Base-by-base conservation (phyloP, 768 basidiomycete genomes). In the Clavulina sp. region DNA sequence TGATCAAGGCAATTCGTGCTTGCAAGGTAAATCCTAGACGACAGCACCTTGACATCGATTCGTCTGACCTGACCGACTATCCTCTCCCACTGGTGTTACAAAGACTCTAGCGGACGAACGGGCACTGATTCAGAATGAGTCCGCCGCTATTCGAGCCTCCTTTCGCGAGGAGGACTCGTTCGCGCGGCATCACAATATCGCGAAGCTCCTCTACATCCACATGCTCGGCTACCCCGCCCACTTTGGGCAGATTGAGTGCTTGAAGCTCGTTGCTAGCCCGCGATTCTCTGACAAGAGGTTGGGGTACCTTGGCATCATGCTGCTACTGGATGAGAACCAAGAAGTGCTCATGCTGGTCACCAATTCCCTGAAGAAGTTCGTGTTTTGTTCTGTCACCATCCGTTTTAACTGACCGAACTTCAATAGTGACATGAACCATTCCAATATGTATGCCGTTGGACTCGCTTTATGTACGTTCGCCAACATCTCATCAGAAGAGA, bases 221-320 rank as follows among this genome's bases (percentile, higher is more conserved):
- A 96, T 99, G 91, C 80, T 95, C 34, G 95, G 95, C 52, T 96
- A 92, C 41, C 88, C 91, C 5, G 95, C 95, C 29, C 95, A 99
- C 65, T 99, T 96, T 63, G 95, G 93, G 50, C 95, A 99, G 72
- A 96, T 99, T 64, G 89, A 93, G 70, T 92, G 89, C 66, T 70
- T 91, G 59, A 91, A 89, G 64, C 79, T 91, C 41, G 91, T 95
- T 34, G 91, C 91, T 30, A 88, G 88, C 61, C 89, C 91, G 16
- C 75, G 92, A 44, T 99, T 97, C 68, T 76, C 84, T 38, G 95
- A 99, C 71, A 99, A 99, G 68, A 75, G 92, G 23, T 70, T 97
- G 16, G 95, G 95, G 0, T 99, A 97, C 61, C 70, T 99, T 31
- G 95, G 95, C 0, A 97, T 97, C 58, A 97, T 97, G 95, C 70